Percentiles rank a stretch among this genome's conserved stretches.
Conservation (phyloP, 2,329 filamentous ascomycete species). For the Alternaria brassicicola region DNA sequence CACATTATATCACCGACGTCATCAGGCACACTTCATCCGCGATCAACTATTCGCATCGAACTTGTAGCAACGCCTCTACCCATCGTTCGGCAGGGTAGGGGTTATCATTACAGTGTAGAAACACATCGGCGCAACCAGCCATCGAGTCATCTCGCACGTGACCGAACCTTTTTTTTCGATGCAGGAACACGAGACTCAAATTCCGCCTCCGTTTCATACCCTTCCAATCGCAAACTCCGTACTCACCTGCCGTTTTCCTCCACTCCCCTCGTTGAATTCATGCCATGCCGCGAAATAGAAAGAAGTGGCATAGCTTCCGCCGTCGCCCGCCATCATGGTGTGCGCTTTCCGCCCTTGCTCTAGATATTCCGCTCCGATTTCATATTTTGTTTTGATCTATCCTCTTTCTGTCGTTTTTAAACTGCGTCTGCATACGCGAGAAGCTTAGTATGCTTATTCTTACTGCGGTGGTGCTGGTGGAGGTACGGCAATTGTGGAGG, state of each 20-base stretch:
- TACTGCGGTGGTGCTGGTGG: not conserved
- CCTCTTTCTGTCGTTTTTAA: not conserved
- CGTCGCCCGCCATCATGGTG: not conserved
- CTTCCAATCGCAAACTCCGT: not conserved
- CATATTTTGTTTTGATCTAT: not conserved
- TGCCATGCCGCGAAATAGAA: too few relatives aligned
- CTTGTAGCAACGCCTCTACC: not conserved
- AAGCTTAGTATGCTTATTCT: not conserved
- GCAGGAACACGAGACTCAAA: not conserved
- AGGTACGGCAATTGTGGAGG: not conserved
- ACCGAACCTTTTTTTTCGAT: not conserved
- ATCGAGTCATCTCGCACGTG: not conserved
- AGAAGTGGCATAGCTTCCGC: not conserved
- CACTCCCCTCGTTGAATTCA: not conserved
- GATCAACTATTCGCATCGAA: not conserved
- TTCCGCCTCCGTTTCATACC: not conserved
- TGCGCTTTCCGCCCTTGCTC: not conserved
- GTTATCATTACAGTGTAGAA: not conserved
- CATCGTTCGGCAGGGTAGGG: not conserved
- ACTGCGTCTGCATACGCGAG: not conserved
- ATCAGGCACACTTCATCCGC: not conserved
- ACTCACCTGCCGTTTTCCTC: not conserved
- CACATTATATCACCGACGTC: not conserved
- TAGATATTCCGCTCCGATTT: not conserved
- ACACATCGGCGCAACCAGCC: not conserved